These are phyloP conservation scores for Crucibulum laeve DNA, from an alignment of 768 basidiomycete genomes.

Conservation along the genomic window DNA sequence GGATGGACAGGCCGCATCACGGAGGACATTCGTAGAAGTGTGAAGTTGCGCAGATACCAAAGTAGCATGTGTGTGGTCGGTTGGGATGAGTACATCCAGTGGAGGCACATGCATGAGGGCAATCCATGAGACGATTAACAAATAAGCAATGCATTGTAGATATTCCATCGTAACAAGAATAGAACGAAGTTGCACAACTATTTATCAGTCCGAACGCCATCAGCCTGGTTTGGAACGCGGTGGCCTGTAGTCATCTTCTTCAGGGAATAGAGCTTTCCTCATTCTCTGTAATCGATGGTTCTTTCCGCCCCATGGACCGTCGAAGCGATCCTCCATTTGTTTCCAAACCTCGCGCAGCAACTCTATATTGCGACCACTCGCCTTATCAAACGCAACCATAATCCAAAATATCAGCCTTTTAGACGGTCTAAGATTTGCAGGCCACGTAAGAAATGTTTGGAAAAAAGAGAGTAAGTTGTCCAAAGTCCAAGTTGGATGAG, in stretches of 20 bases:
- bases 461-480: slow-evolving; percentile 55
- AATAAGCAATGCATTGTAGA: slow-evolving; percentile 5
- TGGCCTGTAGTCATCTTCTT: slow-evolving; percentile 1
- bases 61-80: slow-evolving; percentile 61
- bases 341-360: slow-evolving; percentile 55
- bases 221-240: too few species aligned
- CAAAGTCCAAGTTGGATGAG: slow-evolving; percentile 51
- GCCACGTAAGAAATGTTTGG: slow-evolving; percentile 56
- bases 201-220: too few species aligned
- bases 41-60: slow-evolving; percentile 81
- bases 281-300: slow-evolving; percentile 39
- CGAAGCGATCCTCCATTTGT: slow-evolving; percentile 52
- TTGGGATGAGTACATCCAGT: slow-evolving; percentile 76
- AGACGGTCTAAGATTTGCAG: slow-evolving; percentile 36
- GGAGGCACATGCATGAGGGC: slow-evolving; percentile 50
- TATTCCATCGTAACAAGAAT: background rate
- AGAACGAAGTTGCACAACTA: background rate
- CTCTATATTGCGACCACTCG: slow-evolving; percentile 46
- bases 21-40: slow-evolving; percentile 72
- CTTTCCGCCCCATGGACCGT: slow-evolving; percentile 34
- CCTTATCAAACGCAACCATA: slow-evolving; percentile 57
- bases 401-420: slow-evolving; percentile 59
- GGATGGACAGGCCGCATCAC: slow-evolving; percentile 83
- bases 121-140: slow-evolving; percentile 10
- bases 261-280: slow-evolving; percentile 28